Conservation (phyloP, 108 stramenopile species). For the Cyclotella sp. region DNA sequence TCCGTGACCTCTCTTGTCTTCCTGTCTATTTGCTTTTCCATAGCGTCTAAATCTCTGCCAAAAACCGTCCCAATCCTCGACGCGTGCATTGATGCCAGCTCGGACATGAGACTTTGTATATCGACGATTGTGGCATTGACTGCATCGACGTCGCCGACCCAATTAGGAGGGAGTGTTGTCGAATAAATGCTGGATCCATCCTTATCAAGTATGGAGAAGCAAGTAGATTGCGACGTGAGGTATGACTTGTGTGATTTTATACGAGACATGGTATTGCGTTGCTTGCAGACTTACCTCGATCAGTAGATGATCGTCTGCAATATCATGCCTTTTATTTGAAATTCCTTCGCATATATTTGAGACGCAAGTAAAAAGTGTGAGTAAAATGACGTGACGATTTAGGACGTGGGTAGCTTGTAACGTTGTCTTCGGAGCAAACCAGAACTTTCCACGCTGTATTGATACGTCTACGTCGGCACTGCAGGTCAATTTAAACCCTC, state of each 20-base stretch:
- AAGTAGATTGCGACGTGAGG: not conserved
- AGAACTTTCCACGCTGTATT: too few species aligned
- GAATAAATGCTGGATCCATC: conserved; percentile 21
- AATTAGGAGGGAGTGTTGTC: conserved; percentile 73
- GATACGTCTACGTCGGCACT: too few species aligned
- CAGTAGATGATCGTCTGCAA: conserved; percentile 44
- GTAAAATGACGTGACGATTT: too few species aligned
- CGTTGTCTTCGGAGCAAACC: too few species aligned
- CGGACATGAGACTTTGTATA: conserved; percentile 83
- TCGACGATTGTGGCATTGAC: conserved; percentile 80
- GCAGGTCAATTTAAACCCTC: too few species aligned
- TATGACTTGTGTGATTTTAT: too few species aligned
- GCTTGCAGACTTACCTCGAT: conserved; percentile 59
- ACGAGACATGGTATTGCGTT: not conserved
- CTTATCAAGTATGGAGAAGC: not conserved
- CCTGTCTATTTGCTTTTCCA: conserved; percentile 89
- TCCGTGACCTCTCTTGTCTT: conserved; percentile 88
- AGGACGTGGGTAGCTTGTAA: too few species aligned
- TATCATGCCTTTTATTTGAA: conserved; percentile 39
- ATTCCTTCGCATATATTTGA: conserved; percentile 14
- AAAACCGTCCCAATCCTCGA: conserved; percentile 92
- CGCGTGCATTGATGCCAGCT: conserved; percentile 88
- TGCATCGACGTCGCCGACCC: conserved; percentile 86
- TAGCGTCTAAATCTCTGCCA: conserved; percentile 85
- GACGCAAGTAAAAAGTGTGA: too few species aligned